These are phyloP conservation scores for Ceratobasidium sp. DNA, from an alignment of 1,284 basidiomycete genomes.

Conservation along the genomic window DNA sequence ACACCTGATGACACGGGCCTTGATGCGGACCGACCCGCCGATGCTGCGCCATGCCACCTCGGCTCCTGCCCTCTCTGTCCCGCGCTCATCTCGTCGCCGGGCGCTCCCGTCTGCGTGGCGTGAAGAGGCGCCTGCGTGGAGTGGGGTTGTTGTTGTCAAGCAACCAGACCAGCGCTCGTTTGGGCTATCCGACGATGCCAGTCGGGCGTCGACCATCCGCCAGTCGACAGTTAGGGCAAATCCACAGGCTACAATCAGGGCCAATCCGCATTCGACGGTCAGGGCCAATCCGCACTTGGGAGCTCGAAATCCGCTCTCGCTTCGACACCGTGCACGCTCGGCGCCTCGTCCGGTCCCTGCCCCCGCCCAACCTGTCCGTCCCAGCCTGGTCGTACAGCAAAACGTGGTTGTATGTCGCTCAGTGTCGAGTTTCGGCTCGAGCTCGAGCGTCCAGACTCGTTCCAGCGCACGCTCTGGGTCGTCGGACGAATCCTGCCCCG, in stretches of 20 bases:
- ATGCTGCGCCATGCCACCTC: conserved; percentile 19
- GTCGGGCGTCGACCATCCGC: neutral
- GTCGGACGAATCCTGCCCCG: neutral
- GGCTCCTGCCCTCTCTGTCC: conserved; percentile 18
- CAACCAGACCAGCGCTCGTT: too few species aligned
- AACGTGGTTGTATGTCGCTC: conserved; percentile 27
- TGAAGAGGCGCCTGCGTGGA: conserved; percentile 22
- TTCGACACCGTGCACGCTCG: conserved; percentile 15
- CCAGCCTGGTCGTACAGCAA: conserved; percentile 19
- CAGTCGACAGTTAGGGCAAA: neutral
- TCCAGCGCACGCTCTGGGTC: neutral
- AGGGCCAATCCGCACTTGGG: neutral
- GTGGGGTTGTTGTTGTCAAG: conserved; percentile 20
- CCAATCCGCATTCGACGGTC: neutral
- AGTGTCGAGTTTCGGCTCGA: conserved; percentile 3
- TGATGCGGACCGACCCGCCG: neutral
- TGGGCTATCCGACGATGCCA: too few species aligned
- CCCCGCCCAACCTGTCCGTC: conserved; percentile 12
- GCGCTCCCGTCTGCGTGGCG: conserved; percentile 23
- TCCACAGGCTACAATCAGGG: neutral
- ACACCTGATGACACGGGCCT: conserved; percentile 4
- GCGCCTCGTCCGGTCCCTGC: conserved; percentile 26
- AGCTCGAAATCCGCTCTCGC: too few species aligned
- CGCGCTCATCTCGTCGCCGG: conserved; percentile 18
- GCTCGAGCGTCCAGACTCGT: neutral